Percentiles rank a stretch among this genome's conserved stretches.
These are phyloP conservation scores for Scheffersomyces segobiensis DNA, from an alignment of 1,139 yeast genomes.

Conservation along the genomic window DNA sequence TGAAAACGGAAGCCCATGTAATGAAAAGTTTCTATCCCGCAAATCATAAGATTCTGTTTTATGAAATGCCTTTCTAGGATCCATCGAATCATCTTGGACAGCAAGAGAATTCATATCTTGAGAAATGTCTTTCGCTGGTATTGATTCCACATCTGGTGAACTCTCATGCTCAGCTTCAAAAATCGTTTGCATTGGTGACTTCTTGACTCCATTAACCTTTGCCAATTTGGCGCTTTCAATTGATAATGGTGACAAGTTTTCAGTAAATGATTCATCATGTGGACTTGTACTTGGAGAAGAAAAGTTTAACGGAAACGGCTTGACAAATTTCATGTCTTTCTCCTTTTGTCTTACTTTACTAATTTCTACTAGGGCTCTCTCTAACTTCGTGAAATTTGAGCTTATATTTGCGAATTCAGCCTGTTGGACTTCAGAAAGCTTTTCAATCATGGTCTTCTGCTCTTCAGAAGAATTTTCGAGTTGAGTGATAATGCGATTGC, in stretches of 20 bases:
- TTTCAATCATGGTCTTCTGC: slow-evolving; percentile 6
- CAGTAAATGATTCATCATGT: background rate
- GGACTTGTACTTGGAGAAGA: slow-evolving; percentile 1
- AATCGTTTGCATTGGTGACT: slow-evolving; percentile 3
- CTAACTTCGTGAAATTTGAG: slow-evolving; percentile 5
- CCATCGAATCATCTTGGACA: background rate
- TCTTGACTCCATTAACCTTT: slow-evolving; percentile 1
- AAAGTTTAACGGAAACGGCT: slow-evolving; percentile 15
- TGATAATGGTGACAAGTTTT: background rate
- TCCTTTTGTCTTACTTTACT: background rate
- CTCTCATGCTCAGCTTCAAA: slow-evolving; percentile 3
- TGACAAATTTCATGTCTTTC: slow-evolving; percentile 5
- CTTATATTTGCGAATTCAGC: slow-evolving; percentile 5
- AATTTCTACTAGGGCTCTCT: slow-evolving; percentile 1
- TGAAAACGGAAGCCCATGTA: slow-evolving; percentile 19
- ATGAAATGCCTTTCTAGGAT: background rate
- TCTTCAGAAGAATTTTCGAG: slow-evolving; percentile 6
- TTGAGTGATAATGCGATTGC: background rate
- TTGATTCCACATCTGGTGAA: background rate
- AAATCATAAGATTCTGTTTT: background rate
- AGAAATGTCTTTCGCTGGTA: slow-evolving; percentile 2
- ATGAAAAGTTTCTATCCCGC: slow-evolving; percentile 9
- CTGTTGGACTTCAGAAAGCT: slow-evolving; percentile 6
- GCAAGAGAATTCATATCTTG: background rate
- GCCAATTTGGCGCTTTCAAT: background rate